Evolutionary conservation across 352 stramenopile species (phyloP).

Genomic region (Globisporangium viniferum): DNA sequence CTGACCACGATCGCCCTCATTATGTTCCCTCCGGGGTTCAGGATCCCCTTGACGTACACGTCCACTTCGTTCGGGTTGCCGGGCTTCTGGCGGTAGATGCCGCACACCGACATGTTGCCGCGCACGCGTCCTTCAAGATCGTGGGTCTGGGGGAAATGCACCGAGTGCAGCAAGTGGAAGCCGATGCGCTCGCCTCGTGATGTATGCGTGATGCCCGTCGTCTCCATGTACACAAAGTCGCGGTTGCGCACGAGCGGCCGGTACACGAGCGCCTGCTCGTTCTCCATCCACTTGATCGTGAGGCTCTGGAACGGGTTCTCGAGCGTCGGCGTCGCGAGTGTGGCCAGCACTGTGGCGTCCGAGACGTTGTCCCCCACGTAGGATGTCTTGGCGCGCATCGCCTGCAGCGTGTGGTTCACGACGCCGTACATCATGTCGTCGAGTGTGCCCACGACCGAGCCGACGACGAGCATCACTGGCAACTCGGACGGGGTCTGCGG

Average conservation of each 20-base stretch:
- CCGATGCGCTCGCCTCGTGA: slow-evolving; percentile 10
- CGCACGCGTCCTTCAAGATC: slow-evolving; percentile 18
- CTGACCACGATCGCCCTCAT: slow-evolving; percentile 40
- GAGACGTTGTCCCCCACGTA: slow-evolving; percentile 23
- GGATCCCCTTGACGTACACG: slow-evolving; percentile 7
- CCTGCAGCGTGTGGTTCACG: slow-evolving; percentile 19
- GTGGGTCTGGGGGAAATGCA: slow-evolving; percentile 18
- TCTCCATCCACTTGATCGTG: slow-evolving; percentile 18
- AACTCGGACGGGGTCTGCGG: not conserved
- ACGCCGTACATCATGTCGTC: slow-evolving; percentile 28
- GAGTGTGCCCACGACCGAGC: slow-evolving; percentile 17
- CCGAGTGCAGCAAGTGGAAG: slow-evolving; percentile 18
- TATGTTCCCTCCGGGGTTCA: slow-evolving; percentile 23
- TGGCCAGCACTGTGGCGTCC: slow-evolving; percentile 14
- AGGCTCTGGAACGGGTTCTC: slow-evolving; percentile 15
- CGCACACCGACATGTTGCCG: slow-evolving; percentile 21
- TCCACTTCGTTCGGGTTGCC: slow-evolving; percentile 3
- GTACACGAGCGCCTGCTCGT: not conserved
- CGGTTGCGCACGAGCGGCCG: slow-evolving; percentile 6
- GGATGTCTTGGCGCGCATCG: slow-evolving; percentile 21
- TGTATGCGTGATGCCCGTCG: slow-evolving; percentile 10
- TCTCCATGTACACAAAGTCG: slow-evolving; percentile 23
- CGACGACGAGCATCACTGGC: slow-evolving; percentile 12
- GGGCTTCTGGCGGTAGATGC: slow-evolving; percentile 16
- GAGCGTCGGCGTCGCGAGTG: slow-evolving; percentile 8